Evolutionary conservation across 2,329 filamentous ascomycete genomes (phyloP), one percentile per base, ranked within the genome.

Genomic region (Penicillium sp.): DNA sequence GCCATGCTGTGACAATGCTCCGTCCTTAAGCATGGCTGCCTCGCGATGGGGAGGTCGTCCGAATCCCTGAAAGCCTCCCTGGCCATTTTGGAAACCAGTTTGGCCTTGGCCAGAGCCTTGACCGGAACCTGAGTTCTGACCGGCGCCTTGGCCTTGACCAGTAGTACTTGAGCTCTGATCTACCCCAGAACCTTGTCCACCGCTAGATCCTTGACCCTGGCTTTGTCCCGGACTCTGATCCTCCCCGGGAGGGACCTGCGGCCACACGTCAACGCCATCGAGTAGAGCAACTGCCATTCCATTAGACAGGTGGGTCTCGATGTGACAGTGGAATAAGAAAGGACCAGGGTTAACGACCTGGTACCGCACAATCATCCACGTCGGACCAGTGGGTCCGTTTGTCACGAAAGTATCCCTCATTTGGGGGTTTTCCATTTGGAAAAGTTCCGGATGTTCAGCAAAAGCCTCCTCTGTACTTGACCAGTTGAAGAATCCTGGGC

Each of bases 311-410:
- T 75, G 71, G 6, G 60, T 64, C 44, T 70, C 61, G 12, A 74
- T 67, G 51, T 75, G 71, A 42, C 72, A 75, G 52, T 75, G 72
- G 29, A 75, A 45, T 32, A 75, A 50, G 40, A 65, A 74, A 0
- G 69, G 62, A 0, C 71, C 70, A 0, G 71, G 68, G 37, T 69
- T 71, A 0, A 61, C 54, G 1, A 67, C 66, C 30, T 70, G 64
- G 40, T 74, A 75, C 25, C 70, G 45, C 11, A 73, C 45, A 0
- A 62, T 67, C 30, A 69, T 51, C 70, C 69, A 73, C 3, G 48
- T 51, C 2, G 61, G 56, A 1, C 55, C 56, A 6, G 39, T 41
- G 6, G 47, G 45, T 22, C 40, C 39, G 11, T 48, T 48, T 1
- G 64, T 65, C 6, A 62, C 52, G 43, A 66, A 70, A 0, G 61